phyloP scores from a whole-genome alignment of 2,329 filamentous ascomycete species.

The Calycina herbarum region DNA sequence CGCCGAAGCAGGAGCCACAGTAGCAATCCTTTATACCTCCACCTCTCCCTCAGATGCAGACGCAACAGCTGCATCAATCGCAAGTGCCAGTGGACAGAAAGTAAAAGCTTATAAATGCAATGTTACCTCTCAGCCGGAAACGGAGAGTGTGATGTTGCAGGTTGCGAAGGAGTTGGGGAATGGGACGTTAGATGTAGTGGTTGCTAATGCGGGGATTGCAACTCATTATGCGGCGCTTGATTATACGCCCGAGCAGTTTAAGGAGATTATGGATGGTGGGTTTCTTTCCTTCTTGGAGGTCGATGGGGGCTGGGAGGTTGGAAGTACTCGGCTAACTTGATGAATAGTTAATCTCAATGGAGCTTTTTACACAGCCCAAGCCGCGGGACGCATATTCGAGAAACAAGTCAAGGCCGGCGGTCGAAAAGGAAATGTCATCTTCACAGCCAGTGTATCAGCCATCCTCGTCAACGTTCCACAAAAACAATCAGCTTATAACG shows the following conservation, averaged over 20 bases:
- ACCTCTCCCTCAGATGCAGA: conserved; percentile 11
- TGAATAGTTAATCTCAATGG: conserved; percentile 36
- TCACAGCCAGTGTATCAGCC: conserved; percentile 42
- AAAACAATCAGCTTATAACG: conserved; percentile 45
- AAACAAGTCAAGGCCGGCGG: conserved; percentile 22
- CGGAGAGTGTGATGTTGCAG: conserved; percentile 4
- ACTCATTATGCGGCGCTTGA: conserved; percentile 41
- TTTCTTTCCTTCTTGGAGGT: too few species aligned
- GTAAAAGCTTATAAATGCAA: conserved; percentile 43
- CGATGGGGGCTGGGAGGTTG: too few species aligned
- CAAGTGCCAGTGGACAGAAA: conserved; percentile 16
- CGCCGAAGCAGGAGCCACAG: conserved; percentile 46
- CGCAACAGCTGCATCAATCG: neutral
- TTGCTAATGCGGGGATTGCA: conserved; percentile 44
- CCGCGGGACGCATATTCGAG: conserved; percentile 43
- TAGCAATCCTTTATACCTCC: conserved; percentile 39
- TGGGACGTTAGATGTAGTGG: conserved; percentile 41
- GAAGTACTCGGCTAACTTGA: too few species aligned
- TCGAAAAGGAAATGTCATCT: conserved; percentile 42
- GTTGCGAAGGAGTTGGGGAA: conserved; percentile 30
- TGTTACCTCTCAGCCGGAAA: conserved; percentile 28
- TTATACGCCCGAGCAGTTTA: conserved; percentile 43
- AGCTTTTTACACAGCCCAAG: conserved; percentile 46
- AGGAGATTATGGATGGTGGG: conserved; percentile 37
- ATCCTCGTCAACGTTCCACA: conserved; percentile 38